Percentiles rank a stretch among this genome's conserved stretches.
Evolutionary conservation across 352 stramenopile genomes (phyloP).

Genomic region (Albugo laibachii): DNA sequence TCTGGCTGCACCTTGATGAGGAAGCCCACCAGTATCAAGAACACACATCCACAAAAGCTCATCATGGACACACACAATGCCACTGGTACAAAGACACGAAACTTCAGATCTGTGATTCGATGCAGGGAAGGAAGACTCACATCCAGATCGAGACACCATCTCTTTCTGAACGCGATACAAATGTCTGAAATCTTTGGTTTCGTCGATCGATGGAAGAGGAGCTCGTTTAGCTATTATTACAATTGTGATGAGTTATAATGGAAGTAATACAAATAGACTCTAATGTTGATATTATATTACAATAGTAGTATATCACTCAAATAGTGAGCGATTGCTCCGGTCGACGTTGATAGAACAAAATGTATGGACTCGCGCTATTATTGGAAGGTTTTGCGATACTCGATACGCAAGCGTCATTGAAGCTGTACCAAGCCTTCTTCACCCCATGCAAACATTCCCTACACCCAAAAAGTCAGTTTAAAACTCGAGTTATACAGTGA

Average conservation of each 20-base stretch:
- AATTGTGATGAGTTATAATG: no score
- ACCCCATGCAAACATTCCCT: conserved; percentile 51
- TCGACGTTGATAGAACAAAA: conserved; percentile 54
- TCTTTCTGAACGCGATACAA: no score
- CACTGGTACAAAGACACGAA: conserved; percentile 10
- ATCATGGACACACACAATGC: conserved; percentile 58
- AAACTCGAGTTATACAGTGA: neutral
- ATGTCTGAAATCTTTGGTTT: no score
- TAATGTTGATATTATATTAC: no score
- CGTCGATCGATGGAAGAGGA: no score
- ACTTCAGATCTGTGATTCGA: no score
- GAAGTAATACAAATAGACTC: no score
- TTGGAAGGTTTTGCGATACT: conserved; percentile 40
- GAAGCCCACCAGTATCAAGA: conserved; percentile 38
- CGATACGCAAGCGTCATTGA: conserved; percentile 55
- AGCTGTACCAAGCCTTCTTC: conserved; percentile 59
- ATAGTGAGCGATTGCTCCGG: conserved; percentile 41
- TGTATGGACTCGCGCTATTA: conserved; percentile 44
- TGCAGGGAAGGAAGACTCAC: no score
- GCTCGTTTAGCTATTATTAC: no score
- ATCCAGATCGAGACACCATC: no score
- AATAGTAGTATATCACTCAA: conserved; percentile 8
- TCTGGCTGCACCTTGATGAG: conserved; percentile 58
- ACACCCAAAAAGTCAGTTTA: neutral
- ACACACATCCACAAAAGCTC: conserved; percentile 52